Conservation (phyloP, 2,329 filamentous ascomycete species). For the Ambrosiella xylebori region DNA sequence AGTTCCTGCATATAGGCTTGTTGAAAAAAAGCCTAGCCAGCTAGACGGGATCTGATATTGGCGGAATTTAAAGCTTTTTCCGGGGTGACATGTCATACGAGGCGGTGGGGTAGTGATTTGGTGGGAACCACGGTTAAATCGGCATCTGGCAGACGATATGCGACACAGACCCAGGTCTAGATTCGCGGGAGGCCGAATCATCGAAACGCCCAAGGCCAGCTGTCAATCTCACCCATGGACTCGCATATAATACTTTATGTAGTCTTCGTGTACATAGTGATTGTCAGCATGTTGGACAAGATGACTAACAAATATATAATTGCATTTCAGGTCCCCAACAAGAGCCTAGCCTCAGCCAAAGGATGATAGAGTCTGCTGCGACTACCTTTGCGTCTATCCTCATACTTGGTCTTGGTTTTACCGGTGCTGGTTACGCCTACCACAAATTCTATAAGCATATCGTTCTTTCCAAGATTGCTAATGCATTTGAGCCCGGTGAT, state of each 20-base stretch:
- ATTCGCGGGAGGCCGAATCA: not conserved
- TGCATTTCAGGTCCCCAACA: slow-evolving; percentile 1
- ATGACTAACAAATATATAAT: not conserved
- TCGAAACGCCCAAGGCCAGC: not conserved
- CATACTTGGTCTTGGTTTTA: slow-evolving; percentile 49
- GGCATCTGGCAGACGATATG: not conserved
- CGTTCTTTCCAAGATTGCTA: slow-evolving; percentile 81
- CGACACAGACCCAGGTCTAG: not conserved
- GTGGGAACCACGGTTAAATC: not conserved
- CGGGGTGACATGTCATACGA: not conserved
- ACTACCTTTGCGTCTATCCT: slow-evolving; percentile 61
- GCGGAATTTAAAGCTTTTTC: not conserved
- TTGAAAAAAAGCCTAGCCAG: not conserved
- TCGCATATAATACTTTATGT: not conserved
- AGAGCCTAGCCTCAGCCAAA: slow-evolving; percentile 29
- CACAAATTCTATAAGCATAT: slow-evolving; percentile 77
- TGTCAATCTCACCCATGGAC: not conserved
- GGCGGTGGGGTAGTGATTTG: not conserved
- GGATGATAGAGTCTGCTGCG: slow-evolving; percentile 57
- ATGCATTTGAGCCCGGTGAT: slow-evolving; percentile 82
- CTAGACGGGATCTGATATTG: not conserved
- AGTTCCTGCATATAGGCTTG: not conserved
- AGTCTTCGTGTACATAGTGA: not conserved
- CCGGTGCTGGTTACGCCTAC: slow-evolving; percentile 55
- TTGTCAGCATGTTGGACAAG: not conserved